Evolutionary conservation across 805 yeast genomes (phyloP).

Genomic region (Metschnikowia picachoensis): DNA sequence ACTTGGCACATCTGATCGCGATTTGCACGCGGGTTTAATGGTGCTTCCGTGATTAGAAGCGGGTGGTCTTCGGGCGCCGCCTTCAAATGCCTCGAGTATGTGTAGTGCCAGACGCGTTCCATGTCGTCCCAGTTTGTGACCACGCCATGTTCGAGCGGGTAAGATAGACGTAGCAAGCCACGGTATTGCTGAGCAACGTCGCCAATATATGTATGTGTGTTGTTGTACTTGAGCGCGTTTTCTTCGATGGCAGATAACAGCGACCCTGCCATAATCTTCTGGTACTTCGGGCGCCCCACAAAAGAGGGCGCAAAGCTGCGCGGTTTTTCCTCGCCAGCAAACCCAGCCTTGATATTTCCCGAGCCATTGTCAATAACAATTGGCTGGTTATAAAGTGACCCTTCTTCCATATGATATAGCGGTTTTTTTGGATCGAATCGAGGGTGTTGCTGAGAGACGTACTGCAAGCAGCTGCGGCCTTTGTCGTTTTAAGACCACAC

Average conservation of each 20-base stretch:
- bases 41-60: constrained; percentile 81
- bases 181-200: constrained; percentile 67
- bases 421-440: no score
- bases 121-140: constrained; percentile 82
- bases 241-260: constrained; percentile 20
- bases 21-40: constrained; percentile 66
- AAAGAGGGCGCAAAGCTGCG: constrained; percentile 57
- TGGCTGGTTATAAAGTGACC: constrained; percentile 40
- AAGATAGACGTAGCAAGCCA: constrained; percentile 66
- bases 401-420: constrained; percentile 16
- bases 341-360: constrained; percentile 81
- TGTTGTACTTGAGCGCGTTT: constrained; percentile 14
- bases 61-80: constrained; percentile 79
- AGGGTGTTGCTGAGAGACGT: neutral
- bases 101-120: constrained; percentile 75
- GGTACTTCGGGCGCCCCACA: constrained; percentile 81
- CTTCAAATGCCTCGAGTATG: constrained; percentile 55
- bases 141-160: constrained; percentile 79
- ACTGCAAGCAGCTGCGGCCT: neutral
- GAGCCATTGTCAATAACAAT: constrained; percentile 62
- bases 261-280: constrained; percentile 68
- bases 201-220: constrained; percentile 65
- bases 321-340: constrained; percentile 89
- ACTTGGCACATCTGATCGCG: constrained; percentile 60
- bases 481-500: neutral